A percentile compares a stretch with the other conserved stretches of the same genome.
phyloP scores from a whole-genome alignment of 352 stramenopile genomes.

The Globisporangium cylindrosporum region DNA sequence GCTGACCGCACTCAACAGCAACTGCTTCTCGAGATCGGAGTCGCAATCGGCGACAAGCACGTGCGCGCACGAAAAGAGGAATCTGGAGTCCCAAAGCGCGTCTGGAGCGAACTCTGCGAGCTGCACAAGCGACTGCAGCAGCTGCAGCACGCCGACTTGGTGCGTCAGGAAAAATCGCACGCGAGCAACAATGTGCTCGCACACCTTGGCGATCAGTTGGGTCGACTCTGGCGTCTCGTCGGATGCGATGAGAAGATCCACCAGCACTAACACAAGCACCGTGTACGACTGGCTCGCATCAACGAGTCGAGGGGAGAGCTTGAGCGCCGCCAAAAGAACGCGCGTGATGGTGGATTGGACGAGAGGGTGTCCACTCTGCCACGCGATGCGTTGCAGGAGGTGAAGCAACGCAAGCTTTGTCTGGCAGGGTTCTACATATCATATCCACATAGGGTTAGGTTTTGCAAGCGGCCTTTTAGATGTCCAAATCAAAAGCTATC shows the following conservation, averaged over 20 bases:
- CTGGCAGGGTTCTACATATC: slow-evolving; percentile 19
- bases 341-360: slow-evolving; percentile 13
- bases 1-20: slow-evolving; percentile 39
- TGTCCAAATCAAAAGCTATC: neutral
- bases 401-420: slow-evolving; percentile 35
- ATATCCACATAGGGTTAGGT: neutral
- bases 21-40: slow-evolving; percentile 31
- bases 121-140: slow-evolving; percentile 43
- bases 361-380: slow-evolving; percentile 16
- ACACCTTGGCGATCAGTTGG: slow-evolving; percentile 10
- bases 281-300: slow-evolving; percentile 27
- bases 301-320: slow-evolving; percentile 27
- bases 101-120: slow-evolving; percentile 26
- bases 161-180: slow-evolving; percentile 26
- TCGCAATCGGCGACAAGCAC: slow-evolving; percentile 30
- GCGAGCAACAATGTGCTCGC: slow-evolving; percentile 16
- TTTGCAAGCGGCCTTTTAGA: neutral
- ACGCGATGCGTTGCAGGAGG: slow-evolving; percentile 38
- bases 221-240: slow-evolving; percentile 5
- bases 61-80: slow-evolving; percentile 37
- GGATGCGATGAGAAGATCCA: slow-evolving; percentile 32
- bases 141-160: slow-evolving; percentile 32
- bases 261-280: slow-evolving; percentile 32
- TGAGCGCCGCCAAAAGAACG: slow-evolving; percentile 34
- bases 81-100: slow-evolving; percentile 33